Evolutionary conservation across 2,329 filamentous ascomycete genomes (phyloP), one percentile per base, ranked within the genome.

Genomic region (Aspergillus persii): DNA sequence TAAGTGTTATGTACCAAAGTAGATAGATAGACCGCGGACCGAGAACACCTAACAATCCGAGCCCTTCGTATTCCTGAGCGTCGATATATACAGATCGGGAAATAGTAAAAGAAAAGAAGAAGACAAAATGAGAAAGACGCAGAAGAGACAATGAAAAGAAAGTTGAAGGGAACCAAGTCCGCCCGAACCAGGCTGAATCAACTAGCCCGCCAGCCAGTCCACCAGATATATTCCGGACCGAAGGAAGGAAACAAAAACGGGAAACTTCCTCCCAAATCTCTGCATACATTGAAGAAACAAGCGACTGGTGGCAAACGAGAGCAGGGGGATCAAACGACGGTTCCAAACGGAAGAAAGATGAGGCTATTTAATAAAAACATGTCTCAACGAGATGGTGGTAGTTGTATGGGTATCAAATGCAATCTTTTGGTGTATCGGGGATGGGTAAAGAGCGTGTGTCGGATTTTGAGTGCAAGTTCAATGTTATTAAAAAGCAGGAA

Each of bases 361-460:
- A 6, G 12, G 4, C n/a, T n/a, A 8, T 4, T 41, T 41, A 36
- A 41, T 41, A n/a, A 41, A 18, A 12, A 41, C 36, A 39, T 15
- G 36, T 41, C 36, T 41, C 12, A 41, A 41, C 11, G 36, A 41
- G 36, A 41, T 41, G 15, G 44, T 47, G 26, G 44, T 23, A 47
- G 44, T 60, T 54, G 60, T 56, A 47, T 56, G 71, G 70, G 71
- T 72, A 73, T 73, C 70, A 72, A 64, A 71, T 69, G 69, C 68
- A 67, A 66, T 63, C 31, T 31, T 57, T 53, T 55, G 56, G 57
- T 52, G 53, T 53, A 50, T 50, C 2, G 9, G 23, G 27, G 44
- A 30, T 31, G 36, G 33, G 12, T 12, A 36, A 31, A 41, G 8
- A 54, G 39, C 27, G 29, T 11, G 41, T 11, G 36, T 39, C 33